Evolutionary conservation across 805 yeast genomes (phyloP).

Genomic region (Starmerella bombi): DNA sequence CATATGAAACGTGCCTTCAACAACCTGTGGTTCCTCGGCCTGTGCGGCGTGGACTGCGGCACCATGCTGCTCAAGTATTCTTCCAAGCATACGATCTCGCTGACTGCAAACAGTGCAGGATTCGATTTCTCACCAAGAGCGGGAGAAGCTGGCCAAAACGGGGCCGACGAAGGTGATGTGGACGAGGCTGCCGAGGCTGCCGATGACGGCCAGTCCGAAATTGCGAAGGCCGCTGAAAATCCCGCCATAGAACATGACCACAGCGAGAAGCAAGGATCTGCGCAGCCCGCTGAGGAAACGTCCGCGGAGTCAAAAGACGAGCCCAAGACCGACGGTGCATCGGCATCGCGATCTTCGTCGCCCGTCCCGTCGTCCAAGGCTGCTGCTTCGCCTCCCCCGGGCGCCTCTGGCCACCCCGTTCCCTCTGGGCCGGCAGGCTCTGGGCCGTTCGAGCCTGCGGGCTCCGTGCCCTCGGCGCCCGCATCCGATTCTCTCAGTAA

Average conservation of each 20-base stretch:
- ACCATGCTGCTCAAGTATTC: conserved; percentile 32
- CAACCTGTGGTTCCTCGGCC: conserved; percentile 64
- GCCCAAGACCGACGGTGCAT: too few species aligned
- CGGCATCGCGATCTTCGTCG: too few species aligned
- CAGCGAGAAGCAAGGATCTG: background rate
- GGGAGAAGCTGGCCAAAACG: background rate
- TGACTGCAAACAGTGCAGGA: conserved; percentile 29
- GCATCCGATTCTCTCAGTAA: background rate
- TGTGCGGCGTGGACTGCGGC: conserved; percentile 49
- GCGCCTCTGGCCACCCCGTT: too few species aligned
- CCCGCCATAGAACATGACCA: conserved; percentile 1
- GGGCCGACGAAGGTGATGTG: background rate
- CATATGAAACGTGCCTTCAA: conserved; percentile 39
- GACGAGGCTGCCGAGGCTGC: background rate
- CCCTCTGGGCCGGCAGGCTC: too few species aligned
- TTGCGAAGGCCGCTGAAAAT: background rate
- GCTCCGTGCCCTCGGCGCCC: too few species aligned
- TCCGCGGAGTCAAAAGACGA: background rate
- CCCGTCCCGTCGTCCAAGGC: too few species aligned
- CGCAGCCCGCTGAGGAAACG: conserved; percentile 1
- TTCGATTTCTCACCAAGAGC: conserved; percentile 46
- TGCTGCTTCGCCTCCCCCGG: too few species aligned
- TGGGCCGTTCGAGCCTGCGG: too few species aligned
- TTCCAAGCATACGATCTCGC: background rate
- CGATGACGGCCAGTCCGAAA: background rate